Percentiles rank a stretch among this genome's conserved stretches.
Evolutionary conservation across 2,329 filamentous ascomycete genomes (phyloP).

Genomic region (Talaromyces sp.): DNA sequence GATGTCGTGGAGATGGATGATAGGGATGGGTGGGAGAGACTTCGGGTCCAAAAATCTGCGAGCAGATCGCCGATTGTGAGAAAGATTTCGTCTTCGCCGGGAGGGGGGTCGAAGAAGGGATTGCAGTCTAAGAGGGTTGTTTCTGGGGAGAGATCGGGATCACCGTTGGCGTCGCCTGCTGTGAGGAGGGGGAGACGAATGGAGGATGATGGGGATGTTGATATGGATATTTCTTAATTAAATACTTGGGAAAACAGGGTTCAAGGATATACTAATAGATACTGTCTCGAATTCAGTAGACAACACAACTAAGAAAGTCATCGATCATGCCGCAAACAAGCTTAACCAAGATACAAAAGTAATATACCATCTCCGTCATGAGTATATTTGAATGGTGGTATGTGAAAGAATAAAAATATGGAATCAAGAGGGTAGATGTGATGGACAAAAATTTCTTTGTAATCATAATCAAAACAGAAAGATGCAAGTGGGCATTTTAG

Average conservation of each 20-base stretch:
- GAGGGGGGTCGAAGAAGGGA: background rate
- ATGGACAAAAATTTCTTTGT: background rate
- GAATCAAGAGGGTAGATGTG: background rate
- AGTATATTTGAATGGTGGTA: background rate
- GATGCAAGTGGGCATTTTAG: background rate
- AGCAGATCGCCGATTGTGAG: background rate
- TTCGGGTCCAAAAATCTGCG: background rate
- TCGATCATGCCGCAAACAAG: conserved; percentile 14
- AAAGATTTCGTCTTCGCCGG: background rate
- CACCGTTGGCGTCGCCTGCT: background rate
- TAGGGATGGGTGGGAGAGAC: conserved; percentile 2
- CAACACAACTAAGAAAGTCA: conserved; percentile 13
- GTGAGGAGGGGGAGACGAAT: background rate
- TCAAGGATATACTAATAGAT: background rate
- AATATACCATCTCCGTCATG: background rate
- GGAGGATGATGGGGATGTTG: conserved; percentile 2
- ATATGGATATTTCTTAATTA: conserved; percentile 1
- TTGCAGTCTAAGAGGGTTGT: background rate
- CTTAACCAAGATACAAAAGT: background rate
- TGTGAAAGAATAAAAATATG: background rate
- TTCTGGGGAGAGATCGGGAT: background rate
- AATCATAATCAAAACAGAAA: conserved; percentile 4
- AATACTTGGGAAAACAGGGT: background rate
- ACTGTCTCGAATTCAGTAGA: conserved; percentile 1
- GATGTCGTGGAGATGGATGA: conserved; percentile 14